Conservation (phyloP, 495 filamentous ascomycete species). For the Podospora pseudoanserina region DNA sequence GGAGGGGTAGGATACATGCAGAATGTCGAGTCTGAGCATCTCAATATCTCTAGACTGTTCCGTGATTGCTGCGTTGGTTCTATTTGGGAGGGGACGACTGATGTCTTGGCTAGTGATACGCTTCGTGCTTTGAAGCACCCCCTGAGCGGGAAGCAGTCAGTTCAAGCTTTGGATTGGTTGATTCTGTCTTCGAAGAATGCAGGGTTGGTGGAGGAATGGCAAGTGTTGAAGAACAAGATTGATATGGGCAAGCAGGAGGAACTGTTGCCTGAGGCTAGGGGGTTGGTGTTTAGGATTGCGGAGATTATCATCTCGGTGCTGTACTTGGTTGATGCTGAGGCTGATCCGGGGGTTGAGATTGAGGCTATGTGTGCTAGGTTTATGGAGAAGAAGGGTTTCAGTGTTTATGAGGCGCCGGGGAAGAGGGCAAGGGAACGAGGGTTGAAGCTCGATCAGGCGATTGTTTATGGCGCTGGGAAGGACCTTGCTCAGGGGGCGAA, state of each 20-base stretch:
- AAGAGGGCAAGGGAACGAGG: constrained; percentile 2
- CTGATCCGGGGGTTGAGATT: constrained; percentile 24
- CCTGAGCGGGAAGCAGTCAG: constrained; percentile 34
- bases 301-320: constrained; percentile 37
- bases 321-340: constrained; percentile 30
- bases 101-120: constrained; percentile 62
- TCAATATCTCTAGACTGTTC: constrained; percentile 63
- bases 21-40: constrained; percentile 52
- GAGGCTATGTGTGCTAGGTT: constrained; percentile 32
- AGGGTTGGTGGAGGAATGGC: constrained; percentile 23
- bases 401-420: neutral
- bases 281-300: constrained; percentile 30
- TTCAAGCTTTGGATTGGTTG: constrained; percentile 41
- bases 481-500: neutral
- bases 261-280: constrained; percentile 34
- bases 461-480: constrained; percentile 24
- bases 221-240: constrained; percentile 20
- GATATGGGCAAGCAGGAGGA: constrained; percentile 21
- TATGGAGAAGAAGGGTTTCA: constrained; percentile 28
- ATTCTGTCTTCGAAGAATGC: constrained; percentile 19
- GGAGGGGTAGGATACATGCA: constrained; percentile 76
- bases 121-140: constrained; percentile 54
- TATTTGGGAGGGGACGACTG: constrained; percentile 75
- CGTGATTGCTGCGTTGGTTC: constrained; percentile 62
- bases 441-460: constrained; percentile 25